Conservation (phyloP, 352 stramenopile species). For the Phytophthora litchii region DNA sequence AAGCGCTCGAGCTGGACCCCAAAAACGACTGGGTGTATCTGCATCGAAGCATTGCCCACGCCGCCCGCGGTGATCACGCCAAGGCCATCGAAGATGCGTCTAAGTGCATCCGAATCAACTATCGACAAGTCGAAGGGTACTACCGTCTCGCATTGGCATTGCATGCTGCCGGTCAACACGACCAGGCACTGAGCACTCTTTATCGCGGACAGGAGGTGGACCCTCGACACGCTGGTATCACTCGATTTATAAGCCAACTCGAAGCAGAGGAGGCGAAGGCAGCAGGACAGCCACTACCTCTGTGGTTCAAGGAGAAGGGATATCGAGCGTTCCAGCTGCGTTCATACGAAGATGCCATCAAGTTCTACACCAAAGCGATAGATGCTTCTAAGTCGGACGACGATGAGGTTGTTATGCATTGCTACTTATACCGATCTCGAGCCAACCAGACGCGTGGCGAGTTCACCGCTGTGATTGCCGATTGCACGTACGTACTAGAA, state of each 20-base stretch:
- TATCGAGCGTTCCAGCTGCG: slow-evolving; percentile 92
- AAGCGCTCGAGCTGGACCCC: slow-evolving; percentile 51
- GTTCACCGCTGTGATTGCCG: slow-evolving; percentile 54
- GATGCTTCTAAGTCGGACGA: slow-evolving; percentile 48
- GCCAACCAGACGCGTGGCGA: slow-evolving; percentile 59
- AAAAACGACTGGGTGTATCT: slow-evolving; percentile 64
- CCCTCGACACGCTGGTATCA: slow-evolving; percentile 44
- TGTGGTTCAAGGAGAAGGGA: slow-evolving; percentile 78
- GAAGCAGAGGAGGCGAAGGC: slow-evolving; percentile 49
- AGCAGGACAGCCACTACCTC: slow-evolving; percentile 36
- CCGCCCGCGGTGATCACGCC: slow-evolving; percentile 38
- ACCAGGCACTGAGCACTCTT: slow-evolving; percentile 58
- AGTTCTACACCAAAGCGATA: slow-evolving; percentile 93
- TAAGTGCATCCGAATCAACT: slow-evolving; percentile 66
- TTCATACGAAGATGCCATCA: slow-evolving; percentile 89
- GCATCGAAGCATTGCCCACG: slow-evolving; percentile 57
- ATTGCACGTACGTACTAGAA: slow-evolving; percentile 59
- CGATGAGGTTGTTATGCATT: slow-evolving; percentile 60
- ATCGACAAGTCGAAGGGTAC: slow-evolving; percentile 61
- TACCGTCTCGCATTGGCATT: slow-evolving; percentile 58
- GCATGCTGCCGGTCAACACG: slow-evolving; percentile 45
- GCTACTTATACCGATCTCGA: slow-evolving; percentile 61
- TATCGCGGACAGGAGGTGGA: slow-evolving; percentile 66
- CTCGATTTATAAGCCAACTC: slow-evolving; percentile 53
- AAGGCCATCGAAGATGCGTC: slow-evolving; percentile 60